phyloP scores from a whole-genome alignment of 352 stramenopile genomes.

The Nothophytophthora sp. region DNA sequence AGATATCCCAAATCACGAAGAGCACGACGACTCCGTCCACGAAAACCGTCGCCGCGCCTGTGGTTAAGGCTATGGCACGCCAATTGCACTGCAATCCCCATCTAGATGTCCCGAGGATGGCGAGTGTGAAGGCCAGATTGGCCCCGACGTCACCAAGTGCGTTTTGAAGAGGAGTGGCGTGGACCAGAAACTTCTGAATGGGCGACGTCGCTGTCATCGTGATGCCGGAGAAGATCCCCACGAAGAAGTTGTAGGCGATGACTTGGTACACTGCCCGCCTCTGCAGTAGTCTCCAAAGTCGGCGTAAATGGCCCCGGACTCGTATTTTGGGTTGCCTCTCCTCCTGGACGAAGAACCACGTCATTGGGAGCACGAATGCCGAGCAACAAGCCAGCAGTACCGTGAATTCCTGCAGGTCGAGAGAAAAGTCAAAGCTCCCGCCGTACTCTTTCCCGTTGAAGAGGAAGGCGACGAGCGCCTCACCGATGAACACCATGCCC shows the following conservation, averaged over 20 bases:
- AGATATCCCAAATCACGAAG: conserved; percentile 22
- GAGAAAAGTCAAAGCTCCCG: conserved; percentile 41
- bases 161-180: conserved; percentile 15
- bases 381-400: conserved; percentile 18
- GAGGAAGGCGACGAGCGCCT: conserved; percentile 22
- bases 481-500: conserved; percentile 13
- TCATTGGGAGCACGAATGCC: conserved; percentile 11
- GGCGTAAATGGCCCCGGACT: conserved; percentile 14
- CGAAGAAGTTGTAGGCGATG: conserved; percentile 24
- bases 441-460: conserved; percentile 58
- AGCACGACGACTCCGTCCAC: conserved; percentile 9
- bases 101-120: conserved; percentile 14
- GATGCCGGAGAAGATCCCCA: conserved; percentile 20
- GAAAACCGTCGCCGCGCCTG: conserved; percentile 3
- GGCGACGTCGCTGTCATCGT: conserved; percentile 7
- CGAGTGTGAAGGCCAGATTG: conserved; percentile 10
- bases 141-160: conserved; percentile 14
- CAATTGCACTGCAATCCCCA: conserved; percentile 23
- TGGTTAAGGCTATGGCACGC: conserved; percentile 16
- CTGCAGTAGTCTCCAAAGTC: conserved; percentile 17
- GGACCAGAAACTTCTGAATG: conserved; percentile 18
- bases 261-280: conserved; percentile 30
- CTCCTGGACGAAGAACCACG: conserved; percentile 24
- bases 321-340: background rate
- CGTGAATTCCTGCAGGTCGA: conserved; percentile 44